A percentile compares a stretch with the other conserved stretches of the same genome.
Conservation (phyloP, 306 rosid species). For the Glycine soja region DNA sequence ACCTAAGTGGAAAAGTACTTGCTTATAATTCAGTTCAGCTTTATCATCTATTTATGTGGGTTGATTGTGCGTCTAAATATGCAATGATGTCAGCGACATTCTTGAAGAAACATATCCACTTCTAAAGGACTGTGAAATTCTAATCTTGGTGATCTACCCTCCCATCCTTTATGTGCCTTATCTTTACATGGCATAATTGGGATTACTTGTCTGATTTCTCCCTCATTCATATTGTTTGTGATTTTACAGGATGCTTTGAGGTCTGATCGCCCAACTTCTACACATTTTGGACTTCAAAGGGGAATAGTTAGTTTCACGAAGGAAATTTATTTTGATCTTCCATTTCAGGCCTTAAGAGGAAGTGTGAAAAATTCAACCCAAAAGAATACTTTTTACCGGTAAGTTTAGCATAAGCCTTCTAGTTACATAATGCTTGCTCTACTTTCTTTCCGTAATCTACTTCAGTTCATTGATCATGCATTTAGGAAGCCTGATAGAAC, state of each 20-base stretch:
- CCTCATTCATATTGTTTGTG: conserved; percentile 35
- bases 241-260: conserved; percentile 81
- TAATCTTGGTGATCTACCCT: conserved; percentile 69
- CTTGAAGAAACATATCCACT: conserved; percentile 96
- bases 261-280: conserved; percentile 82
- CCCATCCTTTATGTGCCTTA: background rate
- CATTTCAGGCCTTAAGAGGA: conserved; percentile 85
- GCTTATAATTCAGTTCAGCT: background rate
- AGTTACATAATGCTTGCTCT: conserved; percentile 29
- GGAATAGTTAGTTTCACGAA: conserved; percentile 53
- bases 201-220: conserved; percentile 9
- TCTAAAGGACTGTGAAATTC: conserved; percentile 76
- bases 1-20: conserved; percentile 6
- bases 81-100: conserved; percentile 91
- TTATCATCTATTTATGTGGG: conserved; percentile 31
- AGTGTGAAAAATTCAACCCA: conserved; percentile 90
- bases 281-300: conserved; percentile 96
- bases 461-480: conserved; percentile 26
- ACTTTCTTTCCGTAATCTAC: conserved; percentile 28
- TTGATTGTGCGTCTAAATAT: conserved; percentile 47
- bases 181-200: conserved; percentile 26
- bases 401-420: conserved; percentile 42
- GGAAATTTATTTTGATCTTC: conserved; percentile 31
- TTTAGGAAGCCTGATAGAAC: conserved; percentile 12
- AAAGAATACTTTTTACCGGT: conserved; percentile 90